Base-by-base conservation (phyloP, 176 grass and related monocot species). In the Coix lacrymajobi region DNA sequence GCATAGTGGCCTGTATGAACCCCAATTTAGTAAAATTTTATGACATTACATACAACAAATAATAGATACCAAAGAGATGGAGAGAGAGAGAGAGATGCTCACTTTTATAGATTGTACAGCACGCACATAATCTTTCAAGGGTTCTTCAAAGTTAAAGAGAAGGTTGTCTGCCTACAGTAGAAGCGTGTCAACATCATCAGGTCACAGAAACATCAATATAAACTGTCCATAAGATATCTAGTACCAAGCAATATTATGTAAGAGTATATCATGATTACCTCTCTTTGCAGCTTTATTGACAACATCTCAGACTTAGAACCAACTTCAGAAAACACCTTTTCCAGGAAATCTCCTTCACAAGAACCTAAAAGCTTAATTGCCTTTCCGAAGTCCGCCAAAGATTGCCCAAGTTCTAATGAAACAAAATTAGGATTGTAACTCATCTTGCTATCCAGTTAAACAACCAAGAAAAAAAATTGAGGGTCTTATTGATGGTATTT, bases 41-140 rank as follows among this genome's bases (percentile, higher is more conserved):
- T 80, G 36, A 75, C 7, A 68, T 66, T 60, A 73, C n/a, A n/a
- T n/a, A n/a, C 15, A 61, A 25, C 11, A 31, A 62, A 71, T 79
- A 68, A 62, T 34, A 20, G 14, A 69, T 65, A 51, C 44, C 36
- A 67, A 34, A 74, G 31, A 68, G 28, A 75, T 52, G 17, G 20
- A 4, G 34, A 69, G 45, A 73, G 30, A n/a, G n/a, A 81, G 49
- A 69, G 56, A 73, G 16, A 84, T 20, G 46, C 85, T 61, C 31
- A 96, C 97, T 85, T 99, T 99, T 66, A 99, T 94, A 30, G 97
- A 99, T 74, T 94, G 97, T 64, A 96, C 93, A 84, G 89, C 85
- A 34, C 85, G 81, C 12, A 94, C 97, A 87, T 96, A 99, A 88
- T 99, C 97, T 83, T 99, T 99, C 86, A 99, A 90, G 30, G 93